A percentile compares a stretch with the other conserved stretches of the same genome.
Evolutionary conservation across 2,329 filamentous ascomycete genomes (phyloP).

Genomic region (Fusarium sterilihyphosum): DNA sequence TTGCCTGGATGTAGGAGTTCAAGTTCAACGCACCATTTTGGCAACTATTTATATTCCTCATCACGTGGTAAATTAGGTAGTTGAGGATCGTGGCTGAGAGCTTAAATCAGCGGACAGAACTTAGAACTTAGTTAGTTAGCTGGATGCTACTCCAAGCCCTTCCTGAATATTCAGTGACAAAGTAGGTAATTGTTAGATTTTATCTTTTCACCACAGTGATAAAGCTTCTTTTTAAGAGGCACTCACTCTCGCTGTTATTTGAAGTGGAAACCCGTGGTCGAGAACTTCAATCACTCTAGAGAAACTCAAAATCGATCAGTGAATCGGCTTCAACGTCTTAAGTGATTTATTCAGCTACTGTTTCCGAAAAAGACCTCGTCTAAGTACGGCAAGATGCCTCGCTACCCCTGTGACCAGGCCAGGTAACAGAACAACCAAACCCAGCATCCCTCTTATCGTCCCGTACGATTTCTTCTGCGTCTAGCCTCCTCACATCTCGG

Average conservation of each 20-base stretch:
- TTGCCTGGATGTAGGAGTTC: rapidly evolving
- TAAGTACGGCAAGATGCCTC: too few relatives aligned
- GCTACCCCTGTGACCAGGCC: neutral
- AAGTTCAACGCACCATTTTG: neutral
- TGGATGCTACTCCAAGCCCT: rapidly evolving
- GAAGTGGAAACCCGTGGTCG: rapidly evolving
- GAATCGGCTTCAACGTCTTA: rapidly evolving
- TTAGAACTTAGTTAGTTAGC: too few relatives aligned
- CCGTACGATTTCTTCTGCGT: neutral
- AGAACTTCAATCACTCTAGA: too few relatives aligned
- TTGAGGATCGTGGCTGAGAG: too few relatives aligned
- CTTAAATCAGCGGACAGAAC: too few relatives aligned
- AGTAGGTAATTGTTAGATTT: neutral
- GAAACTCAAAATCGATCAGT: neutral
- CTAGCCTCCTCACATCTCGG: neutral
- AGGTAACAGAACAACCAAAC: neutral
- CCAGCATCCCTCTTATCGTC: neutral
- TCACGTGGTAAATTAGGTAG: neutral
- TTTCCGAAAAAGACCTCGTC: too few relatives aligned
- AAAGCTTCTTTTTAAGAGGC: too few relatives aligned
- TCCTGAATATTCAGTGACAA: rapidly evolving
- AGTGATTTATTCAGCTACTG: neutral
- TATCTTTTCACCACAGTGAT: rapidly evolving
- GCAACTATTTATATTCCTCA: neutral
- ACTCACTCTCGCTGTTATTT: neutral